phyloP scores from a whole-genome alignment of 495 filamentous ascomycete species.

The Apiosordaria backusii region DNA sequence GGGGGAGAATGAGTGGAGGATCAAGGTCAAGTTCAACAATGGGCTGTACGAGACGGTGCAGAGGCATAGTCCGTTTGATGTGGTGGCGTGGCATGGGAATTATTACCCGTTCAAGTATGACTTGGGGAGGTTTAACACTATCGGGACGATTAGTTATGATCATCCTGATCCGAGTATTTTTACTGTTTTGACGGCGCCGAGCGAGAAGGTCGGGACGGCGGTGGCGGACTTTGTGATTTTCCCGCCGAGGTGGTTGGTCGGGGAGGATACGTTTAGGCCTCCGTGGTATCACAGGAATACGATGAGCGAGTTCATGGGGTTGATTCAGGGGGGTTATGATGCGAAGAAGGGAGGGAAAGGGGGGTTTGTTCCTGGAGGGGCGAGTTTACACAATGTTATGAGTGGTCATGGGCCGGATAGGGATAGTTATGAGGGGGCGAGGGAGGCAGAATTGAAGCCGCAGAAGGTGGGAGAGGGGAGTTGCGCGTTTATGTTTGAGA shows the following conservation, averaged over 20 bases:
- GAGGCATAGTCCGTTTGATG: conserved; percentile 73
- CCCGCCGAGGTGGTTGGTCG: conserved; percentile 76
- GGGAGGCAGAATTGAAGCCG: conserved; percentile 52
- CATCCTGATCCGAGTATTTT: conserved; percentile 82
- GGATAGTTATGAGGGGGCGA: conserved; percentile 62
- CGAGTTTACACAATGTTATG: conserved; percentile 58
- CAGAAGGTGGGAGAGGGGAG: conserved; percentile 54
- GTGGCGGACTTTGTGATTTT: conserved; percentile 83
- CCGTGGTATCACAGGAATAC: conserved; percentile 81
- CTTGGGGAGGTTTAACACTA: conserved; percentile 72
- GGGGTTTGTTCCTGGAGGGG: conserved; percentile 58
- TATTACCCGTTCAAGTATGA: conserved; percentile 90
- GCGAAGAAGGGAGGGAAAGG: conserved; percentile 47
- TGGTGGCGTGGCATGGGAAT: conserved; percentile 77
- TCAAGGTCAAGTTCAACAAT: conserved; percentile 77
- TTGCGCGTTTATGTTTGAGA: conserved; percentile 67
- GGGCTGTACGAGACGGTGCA: conserved; percentile 71
- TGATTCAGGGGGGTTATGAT: conserved; percentile 63
- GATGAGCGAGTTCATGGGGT: conserved; percentile 84
- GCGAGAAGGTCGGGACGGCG: conserved; percentile 59
- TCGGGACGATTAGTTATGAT: conserved; percentile 70
- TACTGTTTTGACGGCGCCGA: conserved; percentile 74
- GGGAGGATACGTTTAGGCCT: conserved; percentile 74
- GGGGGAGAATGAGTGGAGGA: conserved; percentile 48
- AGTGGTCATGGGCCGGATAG: conserved; percentile 58